Base-by-base conservation (phyloP, 129 eudicot genomes). In the Pseudognaphalium luteoalbum region DNA sequence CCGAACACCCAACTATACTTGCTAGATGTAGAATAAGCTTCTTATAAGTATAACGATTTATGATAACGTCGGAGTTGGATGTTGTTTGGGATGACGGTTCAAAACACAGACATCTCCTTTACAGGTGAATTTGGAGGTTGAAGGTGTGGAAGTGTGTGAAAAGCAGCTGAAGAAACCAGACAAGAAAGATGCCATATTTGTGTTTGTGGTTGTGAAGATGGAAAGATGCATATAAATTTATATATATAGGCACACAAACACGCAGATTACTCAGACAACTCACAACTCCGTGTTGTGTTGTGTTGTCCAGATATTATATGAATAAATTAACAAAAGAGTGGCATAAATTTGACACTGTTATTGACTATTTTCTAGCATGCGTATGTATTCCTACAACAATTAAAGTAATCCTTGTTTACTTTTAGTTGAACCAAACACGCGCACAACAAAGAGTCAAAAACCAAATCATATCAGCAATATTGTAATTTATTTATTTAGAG, bases 61-160 rank as follows among this genome's bases (percentile, higher is more conserved):
- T 37, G 19, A 12, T 10, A 17, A 19, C 3, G 32, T 9, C 37
- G 72, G 3, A 12, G 32, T 20, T 17, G 52, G 72, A 67, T 59
- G 25, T 21, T 34, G 32, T 4, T 41, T 68, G 73, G 34, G 57
- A 68, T 14, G 44, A 20, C 42, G 21, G 33, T 44, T 68, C 10
- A 68, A 68, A 41, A 68, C 58, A 42, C 73, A 68, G 34, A 41
- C 58, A 11, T 68, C 59, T 68, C 73, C 73, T 42, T 42, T 68
- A 37, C 73, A 68, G 29, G 15, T 68, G 19, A 68, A 68, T 42
- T 41, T 68, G 56, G 73, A 68, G 17, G 51, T 6, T 2, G 72
- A 67, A 19, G 72, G 29, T 39, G 59, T 21, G n/a, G 73, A 20
- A 17, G 15, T 42, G 10, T 21, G 59, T 42, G 57, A 42, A 32